Evolutionary conservation across 352 stramenopile genomes (phyloP).

Genomic region (Globisporangium perplexum): DNA sequence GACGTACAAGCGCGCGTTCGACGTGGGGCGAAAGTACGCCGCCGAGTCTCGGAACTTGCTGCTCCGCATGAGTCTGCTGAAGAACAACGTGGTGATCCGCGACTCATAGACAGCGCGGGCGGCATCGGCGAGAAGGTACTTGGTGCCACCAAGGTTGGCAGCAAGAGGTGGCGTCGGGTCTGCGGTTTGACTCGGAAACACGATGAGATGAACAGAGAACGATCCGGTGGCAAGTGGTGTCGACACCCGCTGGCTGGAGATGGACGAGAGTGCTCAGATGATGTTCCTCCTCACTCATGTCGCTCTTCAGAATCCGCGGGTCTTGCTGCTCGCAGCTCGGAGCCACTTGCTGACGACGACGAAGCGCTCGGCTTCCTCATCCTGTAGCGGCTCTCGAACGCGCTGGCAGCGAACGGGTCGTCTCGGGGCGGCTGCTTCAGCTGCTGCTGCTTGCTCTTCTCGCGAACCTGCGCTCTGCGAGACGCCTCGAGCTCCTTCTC

Average conservation of each 20-base stretch:
- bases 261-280: not conserved
- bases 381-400: not conserved
- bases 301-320: not conserved
- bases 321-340: not conserved
- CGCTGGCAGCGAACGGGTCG: not conserved
- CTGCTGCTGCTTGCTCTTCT: constrained; percentile 7
- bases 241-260: too few species aligned
- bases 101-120: constrained; percentile 29
- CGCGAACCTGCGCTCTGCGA: constrained; percentile 26
- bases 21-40: constrained; percentile 76
- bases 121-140: too few species aligned
- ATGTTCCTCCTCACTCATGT: not conserved
- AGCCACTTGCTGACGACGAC: too few species aligned
- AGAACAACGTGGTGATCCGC: constrained; percentile 81
- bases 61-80: constrained; percentile 82
- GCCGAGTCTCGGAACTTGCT: constrained; percentile 78
- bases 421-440: not conserved
- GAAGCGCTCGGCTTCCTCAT: not conserved
- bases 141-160: too few species aligned
- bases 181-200: too few species aligned
- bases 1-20: constrained; percentile 76
- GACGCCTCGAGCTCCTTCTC: constrained; percentile 55
- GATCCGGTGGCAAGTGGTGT: too few species aligned
- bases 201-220: too few species aligned
- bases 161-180: too few species aligned